Evolutionary conservation across 1,284 basidiomycete genomes (phyloP).

Genomic region (Fistulina hepatica): DNA sequence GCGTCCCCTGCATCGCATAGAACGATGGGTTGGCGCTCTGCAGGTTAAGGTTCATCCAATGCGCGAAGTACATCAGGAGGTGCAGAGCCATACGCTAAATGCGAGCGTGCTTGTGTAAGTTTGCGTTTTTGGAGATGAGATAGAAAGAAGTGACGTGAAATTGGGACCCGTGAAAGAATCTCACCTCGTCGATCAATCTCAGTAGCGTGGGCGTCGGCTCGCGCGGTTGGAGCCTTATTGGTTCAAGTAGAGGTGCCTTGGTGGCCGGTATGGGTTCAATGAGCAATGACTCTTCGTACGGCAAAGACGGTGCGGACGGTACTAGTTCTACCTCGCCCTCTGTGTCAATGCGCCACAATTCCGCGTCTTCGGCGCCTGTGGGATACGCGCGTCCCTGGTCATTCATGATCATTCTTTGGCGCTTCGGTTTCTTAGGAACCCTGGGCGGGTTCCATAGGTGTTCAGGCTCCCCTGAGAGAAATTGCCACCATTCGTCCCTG

Average conservation of each 20-base stretch:
- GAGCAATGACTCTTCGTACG: too few species aligned
- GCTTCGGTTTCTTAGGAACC: constrained; percentile 26
- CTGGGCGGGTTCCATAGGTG: constrained; percentile 52
- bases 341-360: too few species aligned
- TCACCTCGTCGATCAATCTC: constrained; percentile 52
- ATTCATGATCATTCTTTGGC: constrained; percentile 21
- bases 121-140: too few species aligned
- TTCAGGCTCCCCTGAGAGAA: constrained; percentile 54
- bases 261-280: too few species aligned
- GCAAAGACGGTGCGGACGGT: too few species aligned
- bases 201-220: constrained; percentile 50
- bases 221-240: constrained; percentile 19
- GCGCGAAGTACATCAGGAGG: constrained; percentile 70
- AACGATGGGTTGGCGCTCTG: constrained; percentile 30
- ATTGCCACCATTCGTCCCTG: constrained; percentile 70
- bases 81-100: constrained; percentile 57
- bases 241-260: constrained; percentile 10
- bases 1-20: constrained; percentile 45
- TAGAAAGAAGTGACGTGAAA: too few species aligned
- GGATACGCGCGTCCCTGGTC: too few species aligned
- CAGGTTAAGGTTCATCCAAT: constrained; percentile 63
- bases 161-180: neutral
- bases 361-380: too few species aligned
- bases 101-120: constrained; percentile 12
- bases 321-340: too few species aligned